Percentiles rank a stretch among this genome's conserved stretches.
Evolutionary conservation across 2,329 filamentous ascomycete species (phyloP).

Genomic region (Colletotrichum gloeosporioides): DNA sequence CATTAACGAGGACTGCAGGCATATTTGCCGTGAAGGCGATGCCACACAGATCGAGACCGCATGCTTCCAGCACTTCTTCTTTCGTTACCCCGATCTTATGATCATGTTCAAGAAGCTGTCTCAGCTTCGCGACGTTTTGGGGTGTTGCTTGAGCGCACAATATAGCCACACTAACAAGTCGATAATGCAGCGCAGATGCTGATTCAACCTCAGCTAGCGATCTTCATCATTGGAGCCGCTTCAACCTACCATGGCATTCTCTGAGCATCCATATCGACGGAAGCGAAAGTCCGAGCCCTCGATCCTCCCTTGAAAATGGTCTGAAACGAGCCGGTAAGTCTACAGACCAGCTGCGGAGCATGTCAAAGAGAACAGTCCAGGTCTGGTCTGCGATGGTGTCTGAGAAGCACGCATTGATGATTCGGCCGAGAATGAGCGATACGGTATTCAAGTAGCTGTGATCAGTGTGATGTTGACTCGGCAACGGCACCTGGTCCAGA

Average conservation of each 20-base stretch:
- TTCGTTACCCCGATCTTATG: neutral
- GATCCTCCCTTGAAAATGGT: slow-evolving; percentile 32
- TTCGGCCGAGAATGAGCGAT: slow-evolving; percentile 45
- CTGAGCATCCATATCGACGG: slow-evolving; percentile 44
- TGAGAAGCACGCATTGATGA: slow-evolving; percentile 45
- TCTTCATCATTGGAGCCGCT: neutral
- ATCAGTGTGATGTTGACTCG: slow-evolving; percentile 24
- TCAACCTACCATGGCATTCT: slow-evolving; percentile 45
- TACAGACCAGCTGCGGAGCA: slow-evolving; percentile 34
- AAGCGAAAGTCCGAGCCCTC: slow-evolving; percentile 27
- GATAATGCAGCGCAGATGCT: slow-evolving; percentile 51
- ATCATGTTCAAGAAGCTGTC: neutral
- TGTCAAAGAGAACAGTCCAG: slow-evolving; percentile 27
- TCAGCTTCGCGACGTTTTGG: slow-evolving; percentile 6
- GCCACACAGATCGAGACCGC: slow-evolving; percentile 45
- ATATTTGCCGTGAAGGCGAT: slow-evolving; percentile 49
- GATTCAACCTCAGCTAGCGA: neutral
- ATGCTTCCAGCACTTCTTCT: slow-evolving; percentile 33
- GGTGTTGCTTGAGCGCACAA: slow-evolving; percentile 26
- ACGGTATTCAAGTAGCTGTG: slow-evolving; percentile 43
- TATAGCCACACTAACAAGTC: slow-evolving; percentile 39
- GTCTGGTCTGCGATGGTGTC: neutral
- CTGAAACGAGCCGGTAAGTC: slow-evolving; percentile 34
- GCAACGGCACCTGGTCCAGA: slow-evolving; percentile 26
- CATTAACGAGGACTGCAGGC: slow-evolving; percentile 49